These are phyloP conservation scores for Limnomonas spitsbergensis DNA, from an alignment of 139 green algal genomes.

Conservation along the genomic window DNA sequence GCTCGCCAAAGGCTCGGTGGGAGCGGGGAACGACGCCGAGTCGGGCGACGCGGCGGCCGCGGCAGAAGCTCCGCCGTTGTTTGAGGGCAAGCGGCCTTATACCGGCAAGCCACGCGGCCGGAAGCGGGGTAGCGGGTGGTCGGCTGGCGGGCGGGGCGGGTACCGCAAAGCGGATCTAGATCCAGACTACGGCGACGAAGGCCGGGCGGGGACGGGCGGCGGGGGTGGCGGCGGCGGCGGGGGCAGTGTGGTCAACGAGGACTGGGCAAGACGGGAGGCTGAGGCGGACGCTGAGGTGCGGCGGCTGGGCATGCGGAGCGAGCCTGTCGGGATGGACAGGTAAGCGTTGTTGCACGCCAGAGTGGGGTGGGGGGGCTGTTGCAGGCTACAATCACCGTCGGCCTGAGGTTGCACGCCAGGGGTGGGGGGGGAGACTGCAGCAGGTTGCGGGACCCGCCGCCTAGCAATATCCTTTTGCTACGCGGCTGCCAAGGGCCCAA, in stretches of 20 bases:
- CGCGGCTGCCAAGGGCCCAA: too few species aligned
- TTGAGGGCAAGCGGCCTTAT: background rate
- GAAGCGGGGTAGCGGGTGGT: background rate
- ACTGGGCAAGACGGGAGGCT: background rate
- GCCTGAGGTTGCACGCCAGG: too few species aligned
- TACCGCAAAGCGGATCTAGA: background rate
- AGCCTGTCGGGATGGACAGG: slow-evolving; percentile 2
- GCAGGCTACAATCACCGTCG: too few species aligned
- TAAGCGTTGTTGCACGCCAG: too few species aligned
- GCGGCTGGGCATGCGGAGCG: background rate
- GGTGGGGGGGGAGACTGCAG: too few species aligned
- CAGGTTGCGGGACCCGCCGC: too few species aligned
- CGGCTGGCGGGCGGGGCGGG: background rate
- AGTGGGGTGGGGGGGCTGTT: too few species aligned
- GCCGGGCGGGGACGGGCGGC: too few species aligned
- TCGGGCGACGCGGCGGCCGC: background rate
- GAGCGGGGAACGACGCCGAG: background rate
- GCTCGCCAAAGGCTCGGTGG: background rate
- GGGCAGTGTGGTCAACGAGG: background rate
- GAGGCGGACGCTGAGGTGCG: background rate
- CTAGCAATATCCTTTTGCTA: too few species aligned
- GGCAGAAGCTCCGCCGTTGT: background rate
- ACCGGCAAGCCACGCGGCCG: background rate
- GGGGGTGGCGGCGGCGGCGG: too few species aligned
- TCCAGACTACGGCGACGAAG: background rate